Base-by-base conservation (phyloP, 2,329 filamentous ascomycete species). In the Myotisia sp. region DNA sequence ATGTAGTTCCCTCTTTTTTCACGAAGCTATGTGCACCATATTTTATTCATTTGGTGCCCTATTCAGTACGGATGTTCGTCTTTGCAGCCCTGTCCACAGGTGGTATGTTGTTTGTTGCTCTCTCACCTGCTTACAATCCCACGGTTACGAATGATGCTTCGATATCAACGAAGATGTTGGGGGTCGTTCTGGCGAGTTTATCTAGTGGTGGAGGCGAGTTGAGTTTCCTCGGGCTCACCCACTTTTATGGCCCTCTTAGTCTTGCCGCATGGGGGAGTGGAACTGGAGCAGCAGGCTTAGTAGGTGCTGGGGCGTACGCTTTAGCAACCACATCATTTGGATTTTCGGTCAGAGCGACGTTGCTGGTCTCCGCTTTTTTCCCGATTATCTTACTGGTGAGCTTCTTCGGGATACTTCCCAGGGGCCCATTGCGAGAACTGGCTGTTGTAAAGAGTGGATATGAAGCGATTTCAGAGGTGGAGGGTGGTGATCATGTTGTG, bases 231-330 rank as follows among this genome's bases (percentile, higher is more conserved):
- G 80, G 84, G 1, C 60, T 98, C 49, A 92, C 87, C 9, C 87
- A 95, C 54, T 94, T 80, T 61, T 95, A 95, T 49, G 90, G 87
- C 0, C 76, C 74, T 6, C 78, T 82, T 56, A 84, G 83, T 46
- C 67, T 95, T 12, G 86, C 86, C 0, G 78, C 83, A 22, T 98
- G 90, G 90, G 81, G 84, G 0, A 87, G 80, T 43, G 87, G 87
- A 0, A 94, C 87, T 0, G 87, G 87, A 1, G 87, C 80, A 0
- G 87, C 87, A 1, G 87, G 87, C 0, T 56, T 98, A 37, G 67
- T 87, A 1, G 90, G 90, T 4, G 84, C 87, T 1, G 85, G 85
- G 0, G 67, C 87, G 9, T 98, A 95, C 58, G 82, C 92, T 5
- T 51, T 87, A 30, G 68, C 90, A 38, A 95, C 87, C 1, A 86